Evolutionary conservation across 2,329 filamentous ascomycete species (phyloP).

Genomic region (Talaromyces verruculosus): DNA sequence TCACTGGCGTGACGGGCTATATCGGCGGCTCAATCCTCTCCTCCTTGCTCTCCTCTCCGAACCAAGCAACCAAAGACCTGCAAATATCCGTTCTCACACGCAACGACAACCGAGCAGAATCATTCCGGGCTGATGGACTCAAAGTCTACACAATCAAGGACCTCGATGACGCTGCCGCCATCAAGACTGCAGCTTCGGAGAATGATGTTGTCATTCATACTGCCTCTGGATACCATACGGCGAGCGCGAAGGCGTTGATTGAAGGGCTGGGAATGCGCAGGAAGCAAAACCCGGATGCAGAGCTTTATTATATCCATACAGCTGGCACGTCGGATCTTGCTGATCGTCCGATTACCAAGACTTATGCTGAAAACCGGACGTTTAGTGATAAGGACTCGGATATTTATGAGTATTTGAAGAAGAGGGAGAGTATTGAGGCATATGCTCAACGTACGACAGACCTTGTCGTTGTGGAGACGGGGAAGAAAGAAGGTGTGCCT

Average conservation of each 20-base stretch:
- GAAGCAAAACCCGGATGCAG: slow-evolving; percentile 21
- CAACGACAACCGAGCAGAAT: slow-evolving; percentile 13
- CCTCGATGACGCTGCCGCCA: slow-evolving; percentile 23
- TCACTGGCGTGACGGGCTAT: neutral
- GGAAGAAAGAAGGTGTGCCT: slow-evolving; percentile 43
- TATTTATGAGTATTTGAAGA: slow-evolving; percentile 45
- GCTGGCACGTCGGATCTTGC: slow-evolving; percentile 29
- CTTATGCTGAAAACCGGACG: slow-evolving; percentile 32
- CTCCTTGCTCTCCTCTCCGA: neutral
- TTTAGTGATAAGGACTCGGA: slow-evolving; percentile 48
- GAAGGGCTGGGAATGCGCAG: slow-evolving; percentile 44
- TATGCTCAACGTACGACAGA: slow-evolving; percentile 51
- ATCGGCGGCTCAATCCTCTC: slow-evolving; percentile 15
- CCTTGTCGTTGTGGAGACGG: slow-evolving; percentile 44
- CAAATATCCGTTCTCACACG: slow-evolving; percentile 22
- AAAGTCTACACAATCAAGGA: slow-evolving; percentile 21
- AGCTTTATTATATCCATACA: slow-evolving; percentile 5
- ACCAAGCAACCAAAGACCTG: neutral
- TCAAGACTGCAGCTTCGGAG: slow-evolving; percentile 19
- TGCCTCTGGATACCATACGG: slow-evolving; percentile 41
- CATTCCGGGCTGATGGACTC: slow-evolving; percentile 13
- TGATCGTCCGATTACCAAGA: slow-evolving; percentile 42
- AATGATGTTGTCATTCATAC: slow-evolving; percentile 47
- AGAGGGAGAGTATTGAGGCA: slow-evolving; percentile 36
- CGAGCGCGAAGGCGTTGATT: slow-evolving; percentile 44